Base-by-base conservation (phyloP, 192 early-diverging fungal species). In the Coemansia sp. region DNA sequence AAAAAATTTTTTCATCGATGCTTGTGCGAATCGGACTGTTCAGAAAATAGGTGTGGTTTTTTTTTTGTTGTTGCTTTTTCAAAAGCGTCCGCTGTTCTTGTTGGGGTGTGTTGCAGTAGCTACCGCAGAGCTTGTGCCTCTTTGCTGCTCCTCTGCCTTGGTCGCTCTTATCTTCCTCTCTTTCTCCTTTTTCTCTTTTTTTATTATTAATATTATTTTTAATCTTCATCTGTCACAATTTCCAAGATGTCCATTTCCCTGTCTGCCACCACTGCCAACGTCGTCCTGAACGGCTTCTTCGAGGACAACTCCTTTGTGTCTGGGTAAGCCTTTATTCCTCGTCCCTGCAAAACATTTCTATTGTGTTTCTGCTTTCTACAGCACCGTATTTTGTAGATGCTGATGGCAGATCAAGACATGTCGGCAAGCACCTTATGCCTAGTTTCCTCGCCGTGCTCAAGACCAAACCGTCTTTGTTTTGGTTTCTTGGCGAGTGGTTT, bases 271-370 rank as follows among this genome's bases (percentile, higher is more conserved):
- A 86, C 88, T 68, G 79, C 86, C 75, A 86, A 82, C 86, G 76
- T 82, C 73, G 79, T 87, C 74, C 88, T 91, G 68, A 88, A 91
- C 86, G 89, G 83, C 69, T 86, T 86, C 84, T 89, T 92, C 64
- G 89, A 90, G 76, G 85, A 86, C 73, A 86, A 80, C 74, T 92
- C 90, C 67, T 92, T 89, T 72, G 85, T 92, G 73, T 78, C 86
- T 63, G 89, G 89, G 90, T 92, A 89, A 86, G 85, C 10, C 10
- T 7, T 38, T 38, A n/a, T n/a, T n/a, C n/a, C n/a, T n/a, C n/a
- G n/a, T n/a, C n/a, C n/a, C n/a, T n/a, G n/a, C n/a, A n/a, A n/a
- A n/a, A n/a, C n/a, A n/a, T n/a, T n/a, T n/a, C n/a, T n/a, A n/a
- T n/a, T n/a, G n/a, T n/a, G n/a, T n/a, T n/a, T n/a, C n/a, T n/a